Conservation (phyloP, 805 yeast species). For the Lipomyces yamanashiensis region DNA sequence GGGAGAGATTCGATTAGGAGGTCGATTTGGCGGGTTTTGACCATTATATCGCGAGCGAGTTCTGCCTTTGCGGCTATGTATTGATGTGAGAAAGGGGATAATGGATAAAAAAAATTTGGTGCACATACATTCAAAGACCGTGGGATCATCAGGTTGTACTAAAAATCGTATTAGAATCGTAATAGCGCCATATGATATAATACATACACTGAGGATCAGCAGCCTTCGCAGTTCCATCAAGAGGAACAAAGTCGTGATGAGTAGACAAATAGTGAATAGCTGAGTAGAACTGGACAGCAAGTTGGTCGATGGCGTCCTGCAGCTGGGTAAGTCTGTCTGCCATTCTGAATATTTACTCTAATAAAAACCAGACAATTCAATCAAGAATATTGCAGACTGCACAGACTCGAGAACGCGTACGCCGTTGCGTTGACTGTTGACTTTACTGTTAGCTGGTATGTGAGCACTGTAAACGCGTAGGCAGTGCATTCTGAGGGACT, state of each 20-base stretch:
- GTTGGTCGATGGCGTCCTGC: constrained; percentile 39
- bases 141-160: constrained; percentile 29
- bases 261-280: constrained; percentile 37
- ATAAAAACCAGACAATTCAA: no score
- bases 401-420: no score
- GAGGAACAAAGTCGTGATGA: constrained; percentile 61
- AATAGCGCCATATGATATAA: background rate
- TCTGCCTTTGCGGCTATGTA: constrained; percentile 62
- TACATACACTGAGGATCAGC: constrained; percentile 29
- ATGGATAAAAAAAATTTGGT: background rate
- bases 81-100: background rate
- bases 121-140: constrained; percentile 31
- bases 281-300: constrained; percentile 41
- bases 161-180: background rate
- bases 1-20: constrained; percentile 87
- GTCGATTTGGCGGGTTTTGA: constrained; percentile 84
- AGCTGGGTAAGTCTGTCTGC: constrained; percentile 38
- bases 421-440: no score
- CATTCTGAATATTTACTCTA: constrained; percentile 10
- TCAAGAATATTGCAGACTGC: no score
- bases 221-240: constrained; percentile 28
- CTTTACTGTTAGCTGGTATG: no score
- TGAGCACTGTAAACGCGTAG: no score
- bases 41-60: constrained; percentile 78
- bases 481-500: no score